phyloP scores from a whole-genome alignment of 768 basidiomycete species.

The Termitomyces sp. region DNA sequence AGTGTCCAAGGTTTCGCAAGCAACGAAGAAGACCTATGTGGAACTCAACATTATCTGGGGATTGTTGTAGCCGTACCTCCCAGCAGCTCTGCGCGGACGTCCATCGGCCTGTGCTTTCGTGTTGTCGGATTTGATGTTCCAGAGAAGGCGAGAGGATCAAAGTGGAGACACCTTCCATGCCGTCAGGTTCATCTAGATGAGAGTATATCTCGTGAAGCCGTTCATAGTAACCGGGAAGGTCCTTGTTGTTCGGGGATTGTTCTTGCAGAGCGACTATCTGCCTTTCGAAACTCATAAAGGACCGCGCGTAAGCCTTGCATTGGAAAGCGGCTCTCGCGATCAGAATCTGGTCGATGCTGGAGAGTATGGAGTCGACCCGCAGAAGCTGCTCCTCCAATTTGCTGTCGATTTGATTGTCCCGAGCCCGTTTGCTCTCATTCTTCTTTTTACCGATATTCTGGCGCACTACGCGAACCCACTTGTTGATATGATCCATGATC shows the following conservation, averaged over 20 bases:
- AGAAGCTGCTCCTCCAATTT: slow-evolving; percentile 58
- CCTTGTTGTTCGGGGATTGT: slow-evolving; percentile 33
- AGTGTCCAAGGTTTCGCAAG: slow-evolving; percentile 92
- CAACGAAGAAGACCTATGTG: slow-evolving; percentile 91
- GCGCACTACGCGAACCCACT: slow-evolving; percentile 77
- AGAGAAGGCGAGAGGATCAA: slow-evolving; percentile 84
- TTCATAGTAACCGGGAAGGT: slow-evolving; percentile 77
- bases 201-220: slow-evolving; percentile 95
- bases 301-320: slow-evolving; percentile 91
- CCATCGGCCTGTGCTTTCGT: slow-evolving; percentile 96
- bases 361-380: slow-evolving; percentile 76
- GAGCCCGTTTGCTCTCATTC: slow-evolving; percentile 45
- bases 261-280: slow-evolving; percentile 59
- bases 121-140: slow-evolving; percentile 95
- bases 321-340: slow-evolving; percentile 93
- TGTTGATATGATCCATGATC: slow-evolving; percentile 91
- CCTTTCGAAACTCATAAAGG: slow-evolving; percentile 93
- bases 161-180: slow-evolving; percentile 96
- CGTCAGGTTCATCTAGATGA: slow-evolving; percentile 94
- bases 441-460: slow-evolving; percentile 55
- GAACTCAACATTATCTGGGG: slow-evolving; percentile 83
- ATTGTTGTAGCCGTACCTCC: slow-evolving; percentile 91
- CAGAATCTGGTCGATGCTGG: slow-evolving; percentile 79
- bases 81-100: slow-evolving; percentile 99
- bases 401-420: slow-evolving; percentile 29